A percentile compares a stretch with the other conserved stretches of the same genome.
phyloP scores from a whole-genome alignment of 192 early-diverging fungal genomes.

The Rhizophagus sp. region DNA sequence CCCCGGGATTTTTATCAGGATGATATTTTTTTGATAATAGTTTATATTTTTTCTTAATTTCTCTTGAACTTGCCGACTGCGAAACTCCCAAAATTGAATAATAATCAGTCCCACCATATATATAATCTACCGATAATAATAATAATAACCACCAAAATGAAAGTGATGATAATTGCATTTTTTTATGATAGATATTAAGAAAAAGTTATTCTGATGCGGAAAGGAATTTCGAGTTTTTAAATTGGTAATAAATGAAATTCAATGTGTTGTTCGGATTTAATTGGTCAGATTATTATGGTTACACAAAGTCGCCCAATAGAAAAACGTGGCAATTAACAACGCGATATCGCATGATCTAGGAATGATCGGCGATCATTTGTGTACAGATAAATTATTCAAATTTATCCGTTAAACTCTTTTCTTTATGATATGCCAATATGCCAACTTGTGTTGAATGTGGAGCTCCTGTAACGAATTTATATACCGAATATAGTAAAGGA shows the following conservation, averaged over 20 bases:
- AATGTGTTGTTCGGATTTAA: background rate
- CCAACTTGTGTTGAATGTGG: conserved; percentile 83
- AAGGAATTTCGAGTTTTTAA: too few species aligned
- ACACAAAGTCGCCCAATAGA: background rate
- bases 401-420: too few species aligned
- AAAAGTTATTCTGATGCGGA: too few species aligned
- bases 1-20: conserved; percentile 85
- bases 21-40: conserved; percentile 85
- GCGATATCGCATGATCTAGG: too few species aligned
- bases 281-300: background rate
- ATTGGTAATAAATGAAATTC: background rate
- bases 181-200: background rate
- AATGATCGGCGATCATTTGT: too few species aligned
- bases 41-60: conserved; percentile 96
- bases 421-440: conserved; percentile 43
- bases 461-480: conserved; percentile 63
- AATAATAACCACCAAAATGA: conserved; percentile 26
- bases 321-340: too few species aligned
- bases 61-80: conserved; percentile 73
- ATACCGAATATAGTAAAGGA: conserved; percentile 79
- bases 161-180: conserved; percentile 22
- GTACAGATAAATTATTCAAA: too few species aligned
- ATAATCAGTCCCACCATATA: conserved; percentile 61
- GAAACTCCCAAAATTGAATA: conserved; percentile 86
- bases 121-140: conserved; percentile 15